Percentiles rank a stretch among this genome's conserved stretches.
These are phyloP conservation scores for Prunus mongolica DNA, from an alignment of 306 rosid genomes.

Conservation along the genomic window DNA sequence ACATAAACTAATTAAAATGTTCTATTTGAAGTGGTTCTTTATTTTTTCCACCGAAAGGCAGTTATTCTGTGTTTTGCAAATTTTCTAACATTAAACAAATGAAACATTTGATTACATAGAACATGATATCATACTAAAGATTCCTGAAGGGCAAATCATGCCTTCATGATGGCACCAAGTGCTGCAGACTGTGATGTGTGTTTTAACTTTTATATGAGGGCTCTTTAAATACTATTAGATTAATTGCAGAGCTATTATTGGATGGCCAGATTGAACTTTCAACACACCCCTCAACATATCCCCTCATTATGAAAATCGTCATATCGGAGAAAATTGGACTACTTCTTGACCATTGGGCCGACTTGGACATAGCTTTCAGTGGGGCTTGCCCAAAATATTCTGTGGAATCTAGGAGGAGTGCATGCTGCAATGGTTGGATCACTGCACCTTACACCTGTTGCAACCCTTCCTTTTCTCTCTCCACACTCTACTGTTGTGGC, in stretches of 20 bases:
- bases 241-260: too few relatives aligned
- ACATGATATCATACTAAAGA: not conserved
- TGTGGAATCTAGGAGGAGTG: constrained; percentile 75
- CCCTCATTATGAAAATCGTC: too few relatives aligned
- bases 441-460: constrained; percentile 91
- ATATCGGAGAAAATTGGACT: too few relatives aligned
- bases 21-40: not conserved
- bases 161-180: not conserved
- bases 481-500: constrained; percentile 97
- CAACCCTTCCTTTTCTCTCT: constrained; percentile 92
- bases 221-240: too few relatives aligned
- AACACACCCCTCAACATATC: too few relatives aligned
- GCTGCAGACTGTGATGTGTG: not conserved
- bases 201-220: too few relatives aligned
- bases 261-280: too few relatives aligned
- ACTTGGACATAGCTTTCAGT: too few relatives aligned
- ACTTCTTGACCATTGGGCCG: too few relatives aligned
- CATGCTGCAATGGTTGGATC: constrained; percentile 99
- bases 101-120: not conserved
- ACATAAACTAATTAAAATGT: not conserved
- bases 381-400: constrained; percentile 1
- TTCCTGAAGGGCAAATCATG: constrained; percentile 2
- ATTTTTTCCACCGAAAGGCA: not conserved
- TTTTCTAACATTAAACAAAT: not conserved
- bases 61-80: not conserved